Conservation (phyloP, 2,329 filamentous ascomycete species). For the Botryosphaeria dothidea region DNA sequence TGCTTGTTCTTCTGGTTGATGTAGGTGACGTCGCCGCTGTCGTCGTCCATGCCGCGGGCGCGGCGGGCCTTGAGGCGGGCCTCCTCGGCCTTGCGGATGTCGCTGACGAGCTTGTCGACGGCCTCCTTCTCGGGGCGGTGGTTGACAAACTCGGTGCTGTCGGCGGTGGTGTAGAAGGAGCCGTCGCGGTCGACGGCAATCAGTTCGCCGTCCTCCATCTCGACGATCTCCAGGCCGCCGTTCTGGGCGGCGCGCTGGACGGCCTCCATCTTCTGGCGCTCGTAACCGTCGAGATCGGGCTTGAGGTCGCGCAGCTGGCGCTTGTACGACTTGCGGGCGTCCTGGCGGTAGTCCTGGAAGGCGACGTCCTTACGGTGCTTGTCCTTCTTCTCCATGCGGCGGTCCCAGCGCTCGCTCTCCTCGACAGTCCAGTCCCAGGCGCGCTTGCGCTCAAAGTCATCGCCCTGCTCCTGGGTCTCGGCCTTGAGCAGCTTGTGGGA, state of each 20-base stretch:
- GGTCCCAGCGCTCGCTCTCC: constrained; percentile 77
- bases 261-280: constrained; percentile 79
- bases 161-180: constrained; percentile 84
- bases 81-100: constrained; percentile 87
- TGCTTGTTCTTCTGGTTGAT: constrained; percentile 99
- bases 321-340: constrained; percentile 92
- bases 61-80: constrained; percentile 80
- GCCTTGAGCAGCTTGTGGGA: constrained; percentile 79
- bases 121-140: constrained; percentile 86
- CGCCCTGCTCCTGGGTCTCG: constrained; percentile 79
- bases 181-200: constrained; percentile 92
- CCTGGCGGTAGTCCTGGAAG: constrained; percentile 85
- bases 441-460: constrained; percentile 79
- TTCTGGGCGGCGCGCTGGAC: constrained; percentile 82
- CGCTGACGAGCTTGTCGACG: constrained; percentile 82
- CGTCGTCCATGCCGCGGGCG: constrained; percentile 71
- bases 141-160: constrained; percentile 77
- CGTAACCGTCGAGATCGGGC: constrained; percentile 81
- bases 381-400: constrained; percentile 81
- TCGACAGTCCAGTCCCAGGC: constrained; percentile 17
- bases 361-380: constrained; percentile 80
- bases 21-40: constrained; percentile 90
- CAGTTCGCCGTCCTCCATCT: constrained; percentile 92
- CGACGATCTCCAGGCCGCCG: constrained; percentile 87
- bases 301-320: constrained; percentile 77